Base-by-base conservation (phyloP, 1,284 basidiomycete genomes). In the Flammula alnicola region DNA sequence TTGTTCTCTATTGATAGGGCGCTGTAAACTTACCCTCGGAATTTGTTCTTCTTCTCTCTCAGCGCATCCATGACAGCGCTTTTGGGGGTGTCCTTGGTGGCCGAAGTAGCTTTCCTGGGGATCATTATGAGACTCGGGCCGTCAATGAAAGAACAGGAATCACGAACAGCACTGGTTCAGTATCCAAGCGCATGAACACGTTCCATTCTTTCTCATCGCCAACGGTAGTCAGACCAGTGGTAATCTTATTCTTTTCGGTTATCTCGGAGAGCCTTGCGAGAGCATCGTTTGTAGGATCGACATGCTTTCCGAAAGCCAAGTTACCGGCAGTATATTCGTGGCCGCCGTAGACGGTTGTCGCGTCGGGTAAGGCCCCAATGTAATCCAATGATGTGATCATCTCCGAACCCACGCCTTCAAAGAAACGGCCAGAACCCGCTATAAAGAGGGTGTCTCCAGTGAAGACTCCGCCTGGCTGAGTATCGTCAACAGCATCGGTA, bases 361-460 rank as follows among this genome's bases (percentile, higher is more conserved):
- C 75, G 54, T 87, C 76, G 0, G 95, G 95, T 8, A 99, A 78
- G 0, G 78, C 79, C 10, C 78, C 83, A 52, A 95, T 79, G 63
- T 93, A 87, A 27, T 82, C 80, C 33, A 97, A 80, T 4, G 93
- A 83, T 5, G 76, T 68, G 62, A 88, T 77, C 96, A 99, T 99
- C 70, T 98, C 86, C 8, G 78, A 71, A 1, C 88, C 86, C 3
- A 82, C 86, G 32, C 95, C 95, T 70, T 98, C 95, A 63, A 98
- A 98, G 80, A 98, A 98, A 5, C 95, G 84, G n/a, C 96, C 96
- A 65, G 92, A 96, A 5, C 95, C 95, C 3, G 82, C 93, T 55
- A 93, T 81, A 76, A 99, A 98, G 42, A 99, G 84, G 0, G 96
- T 98, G 66, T 99, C 96, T 11, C 95, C 94, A 0, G 96, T 98